phyloP scores from a whole-genome alignment of 441 rosid genomes.

The Eutrema salsugineum region DNA sequence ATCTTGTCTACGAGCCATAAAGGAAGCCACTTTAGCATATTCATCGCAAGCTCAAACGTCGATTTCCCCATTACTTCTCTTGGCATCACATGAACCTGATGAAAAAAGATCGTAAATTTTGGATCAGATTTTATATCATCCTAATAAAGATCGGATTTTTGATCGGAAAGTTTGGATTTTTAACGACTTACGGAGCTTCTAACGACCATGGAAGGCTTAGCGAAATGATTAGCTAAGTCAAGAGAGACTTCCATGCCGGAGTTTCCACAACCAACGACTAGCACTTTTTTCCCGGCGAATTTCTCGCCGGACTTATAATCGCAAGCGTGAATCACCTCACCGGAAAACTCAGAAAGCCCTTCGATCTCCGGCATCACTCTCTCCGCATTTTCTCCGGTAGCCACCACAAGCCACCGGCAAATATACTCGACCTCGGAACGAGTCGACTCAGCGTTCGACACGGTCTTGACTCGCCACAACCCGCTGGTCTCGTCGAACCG shows the following conservation, averaged over 20 bases:
- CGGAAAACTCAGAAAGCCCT: constrained; percentile 50
- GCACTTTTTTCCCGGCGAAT: constrained; percentile 48
- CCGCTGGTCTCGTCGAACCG: constrained; percentile 67
- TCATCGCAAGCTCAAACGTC: constrained; percentile 48
- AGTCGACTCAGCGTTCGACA: constrained; percentile 26
- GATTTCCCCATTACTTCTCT: constrained; percentile 68
- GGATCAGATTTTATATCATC: background rate
- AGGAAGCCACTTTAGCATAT: constrained; percentile 54
- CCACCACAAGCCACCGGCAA: constrained; percentile 79
- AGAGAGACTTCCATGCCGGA: constrained; percentile 83
- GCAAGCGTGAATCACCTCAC: constrained; percentile 54
- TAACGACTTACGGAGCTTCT: constrained; percentile 55
- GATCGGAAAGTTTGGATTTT: background rate
- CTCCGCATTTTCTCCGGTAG: constrained; percentile 81
- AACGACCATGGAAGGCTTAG: constrained; percentile 58
- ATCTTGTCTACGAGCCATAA: constrained; percentile 69
- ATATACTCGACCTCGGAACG: constrained; percentile 58
- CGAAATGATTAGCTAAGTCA: constrained; percentile 58
- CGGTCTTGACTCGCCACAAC: constrained; percentile 62
- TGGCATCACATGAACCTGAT: constrained; percentile 69
- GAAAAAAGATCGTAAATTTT: background rate
- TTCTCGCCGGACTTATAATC: constrained; percentile 66
- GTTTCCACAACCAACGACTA: constrained; percentile 76
- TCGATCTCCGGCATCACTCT: constrained; percentile 53
- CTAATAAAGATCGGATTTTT: background rate